Conservation (phyloP, 2,329 filamentous ascomycete genomes). For the Aureobasidium sp. region DNA sequence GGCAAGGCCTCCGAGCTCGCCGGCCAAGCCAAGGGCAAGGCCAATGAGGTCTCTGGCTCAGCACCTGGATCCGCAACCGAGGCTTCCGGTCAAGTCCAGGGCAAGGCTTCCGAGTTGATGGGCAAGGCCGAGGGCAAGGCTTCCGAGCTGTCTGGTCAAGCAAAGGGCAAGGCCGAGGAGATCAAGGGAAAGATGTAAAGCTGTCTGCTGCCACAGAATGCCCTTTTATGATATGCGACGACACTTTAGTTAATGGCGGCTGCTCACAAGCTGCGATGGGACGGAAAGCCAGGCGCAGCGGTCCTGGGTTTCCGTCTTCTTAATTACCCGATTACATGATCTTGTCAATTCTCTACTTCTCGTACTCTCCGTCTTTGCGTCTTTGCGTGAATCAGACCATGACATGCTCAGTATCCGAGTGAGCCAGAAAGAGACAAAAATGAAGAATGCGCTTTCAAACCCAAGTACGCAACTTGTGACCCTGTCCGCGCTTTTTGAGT, state of each 20-base stretch:
- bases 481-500: too few relatives aligned
- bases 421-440: too few relatives aligned
- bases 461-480: too few relatives aligned
- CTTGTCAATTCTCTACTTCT: background rate
- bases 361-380: background rate
- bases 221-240: slow-evolving; percentile 2
- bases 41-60: slow-evolving; percentile 34
- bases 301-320: background rate
- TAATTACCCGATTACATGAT: background rate
- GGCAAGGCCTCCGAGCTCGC: slow-evolving; percentile 34
- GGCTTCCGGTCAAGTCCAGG: slow-evolving; percentile 28
- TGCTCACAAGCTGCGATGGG: background rate
- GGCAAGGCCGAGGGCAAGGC: slow-evolving; percentile 35
- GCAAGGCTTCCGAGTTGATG: slow-evolving; percentile 35
- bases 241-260: background rate
- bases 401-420: too few relatives aligned
- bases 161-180: slow-evolving; percentile 33
- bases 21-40: slow-evolving; percentile 38
- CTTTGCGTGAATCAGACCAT: too few relatives aligned
- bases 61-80: slow-evolving; percentile 22
- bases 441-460: too few relatives aligned
- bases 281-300: background rate
- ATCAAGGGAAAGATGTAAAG: slow-evolving; percentile 22
- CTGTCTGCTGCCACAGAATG: background rate
- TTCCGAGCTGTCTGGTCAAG: slow-evolving; percentile 31